These are phyloP conservation scores for Eudorina sp. DNA, from an alignment of 139 green algal genomes.

Conservation along the genomic window DNA sequence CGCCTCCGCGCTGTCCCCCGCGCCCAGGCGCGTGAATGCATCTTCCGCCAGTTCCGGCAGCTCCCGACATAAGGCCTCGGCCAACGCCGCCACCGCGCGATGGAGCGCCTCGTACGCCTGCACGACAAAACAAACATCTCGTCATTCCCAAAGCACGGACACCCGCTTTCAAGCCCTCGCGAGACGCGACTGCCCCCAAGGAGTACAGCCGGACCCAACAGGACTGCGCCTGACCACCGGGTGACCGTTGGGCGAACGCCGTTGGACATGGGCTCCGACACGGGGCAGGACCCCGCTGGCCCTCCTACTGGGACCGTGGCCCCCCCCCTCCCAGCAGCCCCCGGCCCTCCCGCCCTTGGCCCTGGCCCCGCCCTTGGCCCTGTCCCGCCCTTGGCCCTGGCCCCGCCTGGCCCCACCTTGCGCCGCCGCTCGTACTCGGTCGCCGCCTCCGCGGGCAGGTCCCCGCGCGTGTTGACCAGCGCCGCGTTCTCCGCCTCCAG, in stretches of 20 bases:
- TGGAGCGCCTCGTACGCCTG: conserved; percentile 74
- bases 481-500: conserved; percentile 42
- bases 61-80: conserved; percentile 78
- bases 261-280: no score
- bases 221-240: no score
- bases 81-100: conserved; percentile 63
- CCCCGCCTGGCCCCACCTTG: conserved; percentile 61
- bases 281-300: no score
- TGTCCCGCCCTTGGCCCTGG: no score
- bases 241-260: no score
- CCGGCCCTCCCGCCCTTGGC: neutral
- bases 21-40: conserved; percentile 68
- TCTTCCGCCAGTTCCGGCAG: conserved; percentile 81
- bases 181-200: no score
- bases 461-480: conserved; percentile 68
- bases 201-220: no score
- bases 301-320: no score
- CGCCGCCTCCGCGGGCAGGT: conserved; percentile 84
- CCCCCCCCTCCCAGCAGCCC: neutral
- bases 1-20: neutral
- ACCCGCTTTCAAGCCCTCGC: no score
- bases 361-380: no score
- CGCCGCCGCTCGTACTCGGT: conserved; percentile 80
- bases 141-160: neutral
- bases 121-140: neutral